Percentiles rank a stretch among this genome's conserved stretches.
These are phyloP conservation scores for Blastocystis sp. DNA, from an alignment of 352 stramenopile genomes.

Conservation along the genomic window DNA sequence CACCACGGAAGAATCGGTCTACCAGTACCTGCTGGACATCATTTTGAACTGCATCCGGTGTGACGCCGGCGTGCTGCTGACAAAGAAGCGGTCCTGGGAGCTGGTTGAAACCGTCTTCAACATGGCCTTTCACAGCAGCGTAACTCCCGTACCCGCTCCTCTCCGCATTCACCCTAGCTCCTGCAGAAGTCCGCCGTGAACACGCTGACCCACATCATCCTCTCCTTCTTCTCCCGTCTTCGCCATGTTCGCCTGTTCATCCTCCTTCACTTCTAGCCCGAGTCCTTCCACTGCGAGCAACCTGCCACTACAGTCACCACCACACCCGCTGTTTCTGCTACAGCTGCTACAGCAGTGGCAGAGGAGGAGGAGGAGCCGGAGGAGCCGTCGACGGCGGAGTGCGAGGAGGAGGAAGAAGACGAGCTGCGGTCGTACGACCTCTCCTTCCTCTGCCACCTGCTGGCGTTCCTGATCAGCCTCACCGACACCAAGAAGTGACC, in stretches of 20 bases:
- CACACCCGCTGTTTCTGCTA: not conserved
- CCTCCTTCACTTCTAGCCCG: not conserved
- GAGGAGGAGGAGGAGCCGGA: slow-evolving; percentile 38
- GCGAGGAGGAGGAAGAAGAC: slow-evolving; percentile 16
- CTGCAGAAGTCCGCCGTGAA: slow-evolving; percentile 89
- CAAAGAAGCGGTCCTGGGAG: slow-evolving; percentile 86
- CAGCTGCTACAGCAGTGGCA: not conserved
- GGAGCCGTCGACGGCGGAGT: slow-evolving; percentile 10
- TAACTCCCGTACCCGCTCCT: slow-evolving; percentile 72
- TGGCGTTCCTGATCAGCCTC: slow-evolving; percentile 87
- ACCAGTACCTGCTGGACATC: slow-evolving; percentile 92
- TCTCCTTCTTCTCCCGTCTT: slow-evolving; percentile 90
- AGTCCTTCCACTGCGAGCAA: slow-evolving; percentile 48
- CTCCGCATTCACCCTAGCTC: slow-evolving; percentile 75
- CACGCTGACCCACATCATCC: slow-evolving; percentile 90
- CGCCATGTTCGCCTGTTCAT: not conserved
- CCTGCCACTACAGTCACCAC: not conserved
- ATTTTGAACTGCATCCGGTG: slow-evolving; percentile 89
- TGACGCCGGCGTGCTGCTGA: slow-evolving; percentile 84
- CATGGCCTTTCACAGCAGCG: slow-evolving; percentile 82
- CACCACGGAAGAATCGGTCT: slow-evolving; percentile 84
- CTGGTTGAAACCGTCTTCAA: slow-evolving; percentile 93
- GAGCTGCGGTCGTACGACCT: slow-evolving; percentile 78
- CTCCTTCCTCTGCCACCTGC: slow-evolving; percentile 85
- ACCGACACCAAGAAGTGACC: slow-evolving; percentile 82